A percentile compares a stretch with the other conserved stretches of the same genome.
These are phyloP conservation scores for Fragilaria crotonensis DNA, from an alignment of 108 stramenopile genomes.

Conservation along the genomic window DNA sequence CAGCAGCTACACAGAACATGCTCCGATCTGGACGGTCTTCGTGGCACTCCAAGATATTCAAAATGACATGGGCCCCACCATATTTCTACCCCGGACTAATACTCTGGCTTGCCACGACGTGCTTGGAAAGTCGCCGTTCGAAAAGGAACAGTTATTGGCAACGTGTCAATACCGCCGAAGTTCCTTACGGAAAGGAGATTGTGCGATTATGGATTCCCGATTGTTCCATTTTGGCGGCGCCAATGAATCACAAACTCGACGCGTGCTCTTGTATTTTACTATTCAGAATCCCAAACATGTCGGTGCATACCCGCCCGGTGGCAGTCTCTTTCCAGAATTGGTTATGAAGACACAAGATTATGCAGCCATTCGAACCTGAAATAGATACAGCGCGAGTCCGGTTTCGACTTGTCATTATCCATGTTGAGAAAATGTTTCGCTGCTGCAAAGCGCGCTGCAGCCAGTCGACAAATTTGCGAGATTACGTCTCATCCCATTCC, in stretches of 20 bases:
- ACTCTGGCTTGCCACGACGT: no score
- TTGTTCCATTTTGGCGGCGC: conserved; percentile 46
- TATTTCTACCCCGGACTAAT: conserved; percentile 36
- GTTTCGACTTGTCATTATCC: no score
- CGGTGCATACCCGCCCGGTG: no score
- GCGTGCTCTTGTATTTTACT: conserved; percentile 46
- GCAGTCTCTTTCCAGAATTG: no score
- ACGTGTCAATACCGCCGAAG: conserved; percentile 15
- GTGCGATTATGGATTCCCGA: conserved; percentile 45
- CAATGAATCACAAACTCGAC: conserved; percentile 20
- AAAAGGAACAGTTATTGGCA: conserved; percentile 18
- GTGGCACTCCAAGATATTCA: conserved; percentile 52
- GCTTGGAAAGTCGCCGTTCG: conserved; percentile 4
- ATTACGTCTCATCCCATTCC: no score
- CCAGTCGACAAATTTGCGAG: no score
- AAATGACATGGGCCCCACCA: conserved; percentile 51
- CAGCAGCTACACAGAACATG: conserved; percentile 33
- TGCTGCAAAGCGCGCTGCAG: no score
- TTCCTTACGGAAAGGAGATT: conserved; percentile 35
- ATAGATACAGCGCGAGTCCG: no score
- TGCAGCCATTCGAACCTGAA: no score
- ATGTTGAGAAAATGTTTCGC: no score
- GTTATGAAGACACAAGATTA: no score
- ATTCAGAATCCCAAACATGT: conserved; percentile 38
- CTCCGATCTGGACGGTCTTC: conserved; percentile 50